Percentiles rank a stretch among this genome's conserved stretches.
Evolutionary conservation across 441 rosid species (phyloP).

Genomic region (Eruca vesicaria): DNA sequence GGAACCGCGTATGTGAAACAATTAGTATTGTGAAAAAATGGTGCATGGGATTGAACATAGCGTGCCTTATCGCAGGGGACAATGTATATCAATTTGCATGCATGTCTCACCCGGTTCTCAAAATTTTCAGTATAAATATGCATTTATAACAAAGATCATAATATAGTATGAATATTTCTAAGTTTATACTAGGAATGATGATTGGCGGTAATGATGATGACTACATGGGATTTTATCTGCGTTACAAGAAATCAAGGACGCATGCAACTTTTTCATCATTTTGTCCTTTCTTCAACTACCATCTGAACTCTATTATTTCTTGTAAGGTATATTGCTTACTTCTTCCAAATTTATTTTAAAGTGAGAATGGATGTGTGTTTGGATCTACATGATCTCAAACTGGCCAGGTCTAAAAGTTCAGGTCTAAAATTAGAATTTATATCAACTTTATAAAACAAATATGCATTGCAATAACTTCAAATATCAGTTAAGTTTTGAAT

Average conservation of each 20-base stretch:
- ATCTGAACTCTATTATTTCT: slow-evolving; percentile 4
- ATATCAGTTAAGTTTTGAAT: background rate
- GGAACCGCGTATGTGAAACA: slow-evolving; percentile 16
- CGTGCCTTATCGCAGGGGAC: slow-evolving; percentile 29
- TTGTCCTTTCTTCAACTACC: slow-evolving; percentile 38
- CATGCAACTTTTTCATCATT: slow-evolving; percentile 43
- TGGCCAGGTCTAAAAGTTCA: background rate
- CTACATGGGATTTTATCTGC: slow-evolving; percentile 38
- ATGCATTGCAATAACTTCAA: background rate
- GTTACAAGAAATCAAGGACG: slow-evolving; percentile 39
- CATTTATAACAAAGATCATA: slow-evolving; percentile 23
- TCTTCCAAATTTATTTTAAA: background rate
- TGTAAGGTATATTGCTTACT: slow-evolving; percentile 11
- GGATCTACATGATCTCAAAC: background rate
- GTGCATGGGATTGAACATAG: slow-evolving; percentile 28
- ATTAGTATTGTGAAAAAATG: slow-evolving; percentile 16
- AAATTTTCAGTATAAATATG: slow-evolving; percentile 7
- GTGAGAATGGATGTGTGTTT: background rate
- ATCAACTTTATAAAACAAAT: background rate
- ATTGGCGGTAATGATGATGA: slow-evolving; percentile 33
- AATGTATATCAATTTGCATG: slow-evolving; percentile 33
- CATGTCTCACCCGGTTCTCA: slow-evolving; percentile 19
- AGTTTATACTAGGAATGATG: slow-evolving; percentile 22
- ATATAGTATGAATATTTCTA: slow-evolving; percentile 13
- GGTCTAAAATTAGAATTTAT: background rate